These are phyloP conservation scores for Darksidea phi DNA, from an alignment of 495 filamentous ascomycete genomes.

Conservation along the genomic window DNA sequence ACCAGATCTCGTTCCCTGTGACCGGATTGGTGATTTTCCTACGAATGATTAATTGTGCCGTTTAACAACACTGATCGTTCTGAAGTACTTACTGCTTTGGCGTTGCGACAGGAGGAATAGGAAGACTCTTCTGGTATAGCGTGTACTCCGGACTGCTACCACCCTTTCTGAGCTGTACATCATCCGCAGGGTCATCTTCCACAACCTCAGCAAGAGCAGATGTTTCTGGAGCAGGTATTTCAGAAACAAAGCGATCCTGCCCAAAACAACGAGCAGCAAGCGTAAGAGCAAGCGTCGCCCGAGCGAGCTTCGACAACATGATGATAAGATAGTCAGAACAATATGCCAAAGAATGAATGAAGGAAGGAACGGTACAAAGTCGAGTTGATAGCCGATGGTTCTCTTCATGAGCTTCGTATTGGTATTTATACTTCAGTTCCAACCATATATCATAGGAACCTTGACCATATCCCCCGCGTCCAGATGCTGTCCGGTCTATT, in stretches of 20 bases:
- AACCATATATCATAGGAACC: too few relatives aligned
- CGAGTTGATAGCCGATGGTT: too few relatives aligned
- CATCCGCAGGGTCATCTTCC: not conserved
- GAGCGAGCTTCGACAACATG: conserved; percentile 8
- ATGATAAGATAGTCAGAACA: not conserved
- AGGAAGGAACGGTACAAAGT: too few relatives aligned
- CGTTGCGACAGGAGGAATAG: conserved; percentile 50
- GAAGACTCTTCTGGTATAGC: conserved; percentile 50
- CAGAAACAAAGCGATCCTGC: not conserved
- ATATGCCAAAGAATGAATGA: too few relatives aligned
- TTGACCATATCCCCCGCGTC: too few relatives aligned
- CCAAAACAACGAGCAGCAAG: not conserved
- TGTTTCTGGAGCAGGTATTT: not conserved
- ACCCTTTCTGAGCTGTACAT: not conserved
- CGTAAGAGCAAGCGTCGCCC: not conserved
- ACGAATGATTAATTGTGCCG: conserved; percentile 1
- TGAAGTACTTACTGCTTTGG: conserved; percentile 34
- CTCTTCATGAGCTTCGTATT: too few relatives aligned
- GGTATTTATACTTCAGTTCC: too few relatives aligned
- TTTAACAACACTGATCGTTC: too few relatives aligned
- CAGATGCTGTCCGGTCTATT: too few relatives aligned
- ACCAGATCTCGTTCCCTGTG: conserved; percentile 43
- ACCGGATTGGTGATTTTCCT: conserved; percentile 32
- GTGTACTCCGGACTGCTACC: conserved; percentile 43
- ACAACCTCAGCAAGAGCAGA: not conserved